Percentiles rank a stretch among this genome's conserved stretches.
phyloP scores from a whole-genome alignment of 2,329 filamentous ascomycete genomes.

The Ceratocystiopsis sp. region DNA sequence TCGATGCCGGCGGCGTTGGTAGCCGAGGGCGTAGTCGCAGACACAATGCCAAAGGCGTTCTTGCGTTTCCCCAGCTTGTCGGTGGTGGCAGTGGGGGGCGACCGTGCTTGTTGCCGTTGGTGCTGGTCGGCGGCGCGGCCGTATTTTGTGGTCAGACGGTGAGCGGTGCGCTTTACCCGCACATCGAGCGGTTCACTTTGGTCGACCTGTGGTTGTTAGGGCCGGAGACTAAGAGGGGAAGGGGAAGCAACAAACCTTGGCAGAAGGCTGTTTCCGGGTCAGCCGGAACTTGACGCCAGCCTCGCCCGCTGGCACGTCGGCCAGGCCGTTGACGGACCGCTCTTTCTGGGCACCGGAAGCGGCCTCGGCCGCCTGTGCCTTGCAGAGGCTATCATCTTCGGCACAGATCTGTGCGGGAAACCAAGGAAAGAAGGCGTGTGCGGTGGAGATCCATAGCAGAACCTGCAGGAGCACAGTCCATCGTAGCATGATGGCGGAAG shows the following conservation, averaged over 20 bases:
- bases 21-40: slow-evolving; percentile 26
- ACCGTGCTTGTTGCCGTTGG: slow-evolving; percentile 1
- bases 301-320: neutral
- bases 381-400: slow-evolving; percentile 14
- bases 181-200: slow-evolving; percentile 16
- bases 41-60: slow-evolving; percentile 30
- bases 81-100: too few species aligned
- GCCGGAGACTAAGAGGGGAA: neutral
- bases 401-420: slow-evolving; percentile 16
- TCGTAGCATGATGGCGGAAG: slow-evolving; percentile 23
- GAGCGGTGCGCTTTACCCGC: slow-evolving; percentile 21
- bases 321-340: slow-evolving; percentile 1
- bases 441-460: slow-evolving; percentile 28
- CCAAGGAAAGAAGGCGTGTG: slow-evolving; percentile 32
- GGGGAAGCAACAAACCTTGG: neutral
- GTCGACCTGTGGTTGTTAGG: slow-evolving; percentile 6
- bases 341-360: neutral
- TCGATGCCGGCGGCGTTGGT: slow-evolving; percentile 36
- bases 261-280: neutral
- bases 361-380: slow-evolving; percentile 3
- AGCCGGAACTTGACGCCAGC: slow-evolving; percentile 1
- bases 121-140: slow-evolving; percentile 11
- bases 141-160: slow-evolving; percentile 24
- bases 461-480: slow-evolving; percentile 23
- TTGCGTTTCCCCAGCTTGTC: slow-evolving; percentile 18